Percentiles rank a stretch among this genome's conserved stretches.
These are phyloP conservation scores for Chloris gayana DNA, from an alignment of 176 grass and related monocot genomes.

Conservation along the genomic window DNA sequence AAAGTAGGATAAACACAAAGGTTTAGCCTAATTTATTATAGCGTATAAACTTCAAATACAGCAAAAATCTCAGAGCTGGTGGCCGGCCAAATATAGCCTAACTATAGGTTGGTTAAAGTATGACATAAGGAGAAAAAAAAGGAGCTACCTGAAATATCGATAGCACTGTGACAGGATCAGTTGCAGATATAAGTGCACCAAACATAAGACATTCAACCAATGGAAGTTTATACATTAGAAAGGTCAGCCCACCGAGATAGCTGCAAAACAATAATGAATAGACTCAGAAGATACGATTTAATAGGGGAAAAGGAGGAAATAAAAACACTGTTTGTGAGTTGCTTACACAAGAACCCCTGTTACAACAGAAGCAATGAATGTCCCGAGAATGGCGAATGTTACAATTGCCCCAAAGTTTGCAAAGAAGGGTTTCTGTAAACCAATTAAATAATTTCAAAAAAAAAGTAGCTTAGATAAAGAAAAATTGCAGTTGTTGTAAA, in stretches of 20 bases:
- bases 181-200: constrained; percentile 96
- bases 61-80: too few species aligned
- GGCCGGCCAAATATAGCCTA: too few species aligned
- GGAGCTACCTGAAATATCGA: constrained; percentile 93
- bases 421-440: constrained; percentile 93
- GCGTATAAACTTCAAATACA: too few species aligned
- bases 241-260: constrained; percentile 91
- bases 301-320: background rate
- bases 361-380: constrained; percentile 87
- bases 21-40: too few species aligned
- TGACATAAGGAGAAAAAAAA: constrained; percentile 23
- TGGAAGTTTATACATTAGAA: constrained; percentile 96
- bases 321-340: constrained; percentile 13
- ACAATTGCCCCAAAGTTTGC: constrained; percentile 98
- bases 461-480: constrained; percentile 25
- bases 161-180: constrained; percentile 97
- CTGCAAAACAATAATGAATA: constrained; percentile 49
- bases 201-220: constrained; percentile 98
- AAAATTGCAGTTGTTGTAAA: constrained; percentile 18
- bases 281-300: constrained; percentile 35
- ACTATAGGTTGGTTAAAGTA: background rate
- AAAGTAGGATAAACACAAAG: too few species aligned
- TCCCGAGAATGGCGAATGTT: constrained; percentile 95
- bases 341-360: constrained; percentile 99
- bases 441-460: constrained; percentile 33